Evolutionary conservation across 768 basidiomycete genomes (phyloP).

Genomic region (Lyophyllum atratum): DNA sequence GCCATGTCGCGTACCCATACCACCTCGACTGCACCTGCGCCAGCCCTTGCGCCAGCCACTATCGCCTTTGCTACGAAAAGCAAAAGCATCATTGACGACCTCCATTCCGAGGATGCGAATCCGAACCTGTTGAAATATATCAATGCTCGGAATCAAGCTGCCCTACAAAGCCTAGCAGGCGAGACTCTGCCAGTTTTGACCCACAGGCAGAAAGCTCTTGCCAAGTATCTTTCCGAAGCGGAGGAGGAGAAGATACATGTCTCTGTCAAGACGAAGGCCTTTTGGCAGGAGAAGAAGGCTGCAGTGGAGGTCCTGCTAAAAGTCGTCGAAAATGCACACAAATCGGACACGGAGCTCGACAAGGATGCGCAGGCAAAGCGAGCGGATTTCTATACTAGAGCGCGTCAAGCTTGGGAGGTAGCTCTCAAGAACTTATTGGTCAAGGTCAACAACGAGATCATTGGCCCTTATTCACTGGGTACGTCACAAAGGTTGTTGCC

Average conservation of each 20-base stretch:
- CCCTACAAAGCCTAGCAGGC: constrained; percentile 50
- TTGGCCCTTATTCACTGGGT: constrained; percentile 70
- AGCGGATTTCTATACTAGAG: constrained; percentile 50
- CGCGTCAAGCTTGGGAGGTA: constrained; percentile 55
- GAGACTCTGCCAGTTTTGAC: constrained; percentile 42
- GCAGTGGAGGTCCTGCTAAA: constrained; percentile 43
- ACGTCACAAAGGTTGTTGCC: constrained; percentile 21
- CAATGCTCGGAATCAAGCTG: constrained; percentile 58
- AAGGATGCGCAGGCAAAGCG: constrained; percentile 40
- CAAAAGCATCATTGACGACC: constrained; percentile 51
- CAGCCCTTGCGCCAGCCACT: constrained; percentile 77
- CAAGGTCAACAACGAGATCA: constrained; percentile 55
- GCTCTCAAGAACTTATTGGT: constrained; percentile 46
- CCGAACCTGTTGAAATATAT: constrained; percentile 61
- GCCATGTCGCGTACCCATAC: constrained; percentile 67
- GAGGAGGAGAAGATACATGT: constrained; percentile 48
- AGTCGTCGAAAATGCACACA: constrained; percentile 49
- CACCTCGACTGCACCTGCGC: constrained; percentile 73
- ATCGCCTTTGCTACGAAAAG: constrained; percentile 64
- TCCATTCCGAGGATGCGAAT: constrained; percentile 64
- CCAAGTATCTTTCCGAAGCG: constrained; percentile 51
- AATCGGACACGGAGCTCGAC: constrained; percentile 37
- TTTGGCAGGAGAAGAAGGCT: constrained; percentile 61
- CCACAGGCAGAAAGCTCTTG: constrained; percentile 51
- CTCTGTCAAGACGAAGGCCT: constrained; percentile 60